Conservation (phyloP, 2,329 filamentous ascomycete species). For the Aspergillus terreus region DNA sequence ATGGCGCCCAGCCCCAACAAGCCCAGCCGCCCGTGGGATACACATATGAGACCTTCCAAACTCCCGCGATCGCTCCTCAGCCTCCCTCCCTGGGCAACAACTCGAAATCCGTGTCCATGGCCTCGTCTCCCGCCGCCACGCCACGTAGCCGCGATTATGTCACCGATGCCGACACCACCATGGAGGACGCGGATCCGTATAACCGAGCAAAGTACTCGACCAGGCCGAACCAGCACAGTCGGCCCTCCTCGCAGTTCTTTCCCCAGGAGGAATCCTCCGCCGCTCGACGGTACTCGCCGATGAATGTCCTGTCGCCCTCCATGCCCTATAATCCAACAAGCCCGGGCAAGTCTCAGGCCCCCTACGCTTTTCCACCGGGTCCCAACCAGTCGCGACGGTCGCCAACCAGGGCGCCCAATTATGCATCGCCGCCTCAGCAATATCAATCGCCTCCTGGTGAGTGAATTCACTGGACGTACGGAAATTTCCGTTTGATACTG, state of each 20-base stretch:
- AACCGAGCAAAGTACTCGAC: constrained; percentile 81
- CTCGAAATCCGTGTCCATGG: constrained; percentile 51
- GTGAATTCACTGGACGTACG: constrained; percentile 16
- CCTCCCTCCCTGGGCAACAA: constrained; percentile 35
- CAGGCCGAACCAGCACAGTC: constrained; percentile 67
- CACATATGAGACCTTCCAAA: constrained; percentile 66
- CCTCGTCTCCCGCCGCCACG: constrained; percentile 56
- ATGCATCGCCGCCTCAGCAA: constrained; percentile 54
- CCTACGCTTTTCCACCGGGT: constrained; percentile 52
- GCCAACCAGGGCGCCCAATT: constrained; percentile 64
- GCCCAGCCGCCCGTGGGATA: constrained; percentile 56
- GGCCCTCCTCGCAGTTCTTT: constrained; percentile 69
- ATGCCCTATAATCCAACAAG: constrained; percentile 69
- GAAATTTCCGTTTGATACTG: neutral
- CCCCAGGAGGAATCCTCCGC: constrained; percentile 74
- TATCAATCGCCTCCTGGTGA: constrained; percentile 59
- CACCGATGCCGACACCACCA: constrained; percentile 71
- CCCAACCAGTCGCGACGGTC: constrained; percentile 65
- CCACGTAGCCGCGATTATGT: constrained; percentile 61
- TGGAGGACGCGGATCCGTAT: constrained; percentile 89
- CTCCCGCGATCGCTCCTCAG: constrained; percentile 31
- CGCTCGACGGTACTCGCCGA: constrained; percentile 90
- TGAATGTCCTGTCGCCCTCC: constrained; percentile 81
- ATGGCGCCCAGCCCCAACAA: constrained; percentile 41
- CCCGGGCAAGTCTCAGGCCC: constrained; percentile 51